Base-by-base conservation (phyloP, 106 monocot species). In the Dendrobium catenatum region DNA sequence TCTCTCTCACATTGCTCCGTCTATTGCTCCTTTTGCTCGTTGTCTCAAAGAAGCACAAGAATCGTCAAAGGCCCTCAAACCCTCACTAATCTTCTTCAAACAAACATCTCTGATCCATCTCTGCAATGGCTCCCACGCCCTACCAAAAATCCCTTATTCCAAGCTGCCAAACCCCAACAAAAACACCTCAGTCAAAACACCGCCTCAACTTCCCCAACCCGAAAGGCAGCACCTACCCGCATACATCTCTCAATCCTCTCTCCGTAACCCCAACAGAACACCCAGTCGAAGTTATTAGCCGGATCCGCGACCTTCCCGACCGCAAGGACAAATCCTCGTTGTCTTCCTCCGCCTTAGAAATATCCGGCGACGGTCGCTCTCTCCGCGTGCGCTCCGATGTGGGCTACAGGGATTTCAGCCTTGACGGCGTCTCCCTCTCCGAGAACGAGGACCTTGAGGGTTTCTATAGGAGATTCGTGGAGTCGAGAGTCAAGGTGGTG, bases 241-340 rank as follows among this genome's bases (percentile, higher is more conserved):
- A 11, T 79, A 73, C 26, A 27, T 5, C 48, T 73, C 86, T 26
- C 31, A 81, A 42, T 24, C 80, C 41, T 64, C 44, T 51, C 75
- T 29, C 44, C 16, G 37, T 58, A 18, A 76, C 80, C 48, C 90
- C 92, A 22, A 93, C 95, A 16, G 98, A 95, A 85, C 98, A 99
- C 86, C 98, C 98, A 10, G 98, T 99, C 10, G 98, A 99, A 77
- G 95, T 99, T 77, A 89, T 99, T 82, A 81, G 88, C 78, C 86
- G 98, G 47, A 88, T 99, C 73, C 86, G 98, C 9, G 87, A 93
- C 82, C 74, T 80, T 80, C 88, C 95, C 4, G 89, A 91, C 7
- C 76, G 79, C 55, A 79, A 84, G 31, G 83, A 88, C 16, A 81
- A 47, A 27, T 78, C 82, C 33, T 64, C 80, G 5, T 42, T 46